These are phyloP conservation scores for Fusarium avenaceum DNA, from an alignment of 2,329 filamentous ascomycete species.

Conservation along the genomic window DNA sequence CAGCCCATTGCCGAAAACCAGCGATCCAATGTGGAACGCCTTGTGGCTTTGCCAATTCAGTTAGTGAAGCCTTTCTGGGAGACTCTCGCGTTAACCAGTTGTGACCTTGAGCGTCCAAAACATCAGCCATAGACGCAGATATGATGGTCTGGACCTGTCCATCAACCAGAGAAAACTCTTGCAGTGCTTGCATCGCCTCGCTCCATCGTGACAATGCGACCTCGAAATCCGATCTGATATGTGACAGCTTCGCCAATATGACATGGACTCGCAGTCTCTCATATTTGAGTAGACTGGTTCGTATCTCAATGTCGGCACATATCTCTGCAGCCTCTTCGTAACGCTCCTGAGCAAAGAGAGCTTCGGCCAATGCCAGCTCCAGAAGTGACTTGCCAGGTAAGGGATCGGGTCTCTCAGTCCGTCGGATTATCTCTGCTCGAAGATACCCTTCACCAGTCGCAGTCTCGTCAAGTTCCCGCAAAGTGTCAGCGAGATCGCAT, in stretches of 20 bases:
- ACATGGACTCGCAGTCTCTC: constrained; percentile 37
- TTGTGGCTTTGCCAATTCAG: constrained; percentile 39
- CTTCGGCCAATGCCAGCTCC: constrained; percentile 39
- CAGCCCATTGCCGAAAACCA: constrained; percentile 40
- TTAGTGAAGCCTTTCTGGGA: constrained; percentile 36
- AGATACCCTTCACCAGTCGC: constrained; percentile 30
- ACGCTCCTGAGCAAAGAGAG: constrained; percentile 39
- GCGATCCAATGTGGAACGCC: constrained; percentile 42
- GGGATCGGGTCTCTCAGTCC: constrained; percentile 19
- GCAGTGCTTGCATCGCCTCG: constrained; percentile 40
- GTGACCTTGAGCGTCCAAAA: constrained; percentile 40
- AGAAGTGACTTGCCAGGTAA: constrained; percentile 38
- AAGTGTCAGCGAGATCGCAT: constrained; percentile 42
- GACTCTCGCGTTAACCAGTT: constrained; percentile 41
- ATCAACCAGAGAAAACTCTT: constrained; percentile 38
- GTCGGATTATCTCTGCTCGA: constrained; percentile 32
- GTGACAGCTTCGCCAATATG: constrained; percentile 39
- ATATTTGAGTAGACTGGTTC: constrained; percentile 39
- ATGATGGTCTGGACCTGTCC: constrained; percentile 39
- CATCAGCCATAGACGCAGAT: constrained; percentile 39
- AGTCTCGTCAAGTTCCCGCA: constrained; percentile 40
- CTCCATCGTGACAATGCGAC: constrained; percentile 39
- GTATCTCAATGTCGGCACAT: constrained; percentile 29
- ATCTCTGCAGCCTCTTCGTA: constrained; percentile 35
- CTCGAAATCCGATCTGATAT: constrained; percentile 36